These are phyloP conservation scores for Trichocomaceae sp. DNA, from an alignment of 2,329 filamentous ascomycete species.

Conservation along the genomic window DNA sequence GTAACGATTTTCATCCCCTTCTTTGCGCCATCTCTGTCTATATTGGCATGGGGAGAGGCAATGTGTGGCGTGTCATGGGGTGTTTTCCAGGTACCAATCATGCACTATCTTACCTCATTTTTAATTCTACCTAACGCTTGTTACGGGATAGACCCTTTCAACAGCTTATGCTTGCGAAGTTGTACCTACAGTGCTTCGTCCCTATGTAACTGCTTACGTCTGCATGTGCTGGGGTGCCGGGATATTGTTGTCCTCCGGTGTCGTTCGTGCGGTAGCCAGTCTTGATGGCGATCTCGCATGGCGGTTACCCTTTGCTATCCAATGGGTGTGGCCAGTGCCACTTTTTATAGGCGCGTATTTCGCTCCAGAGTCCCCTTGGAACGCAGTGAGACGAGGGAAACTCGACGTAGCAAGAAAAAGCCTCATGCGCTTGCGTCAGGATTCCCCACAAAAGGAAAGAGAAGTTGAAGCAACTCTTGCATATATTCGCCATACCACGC, in stretches of 20 bases:
- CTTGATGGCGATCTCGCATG: conserved; percentile 46
- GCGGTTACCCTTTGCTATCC: conserved; percentile 46
- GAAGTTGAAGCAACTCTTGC: conserved; percentile 64
- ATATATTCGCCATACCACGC: conserved; percentile 61
- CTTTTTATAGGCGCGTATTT: conserved; percentile 42
- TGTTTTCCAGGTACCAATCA: conserved; percentile 6
- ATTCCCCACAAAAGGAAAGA: conserved; percentile 57
- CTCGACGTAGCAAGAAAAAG: conserved; percentile 41
- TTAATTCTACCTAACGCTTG: conserved; percentile 20
- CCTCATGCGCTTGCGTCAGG: conserved; percentile 40
- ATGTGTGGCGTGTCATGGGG: conserved; percentile 34
- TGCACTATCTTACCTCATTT: background rate
- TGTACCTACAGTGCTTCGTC: conserved; percentile 39
- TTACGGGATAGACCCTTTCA: conserved; percentile 44
- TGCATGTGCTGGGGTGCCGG: conserved; percentile 44
- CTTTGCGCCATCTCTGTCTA: conserved; percentile 42
- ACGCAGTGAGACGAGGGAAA: conserved; percentile 43
- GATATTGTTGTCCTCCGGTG: conserved; percentile 46
- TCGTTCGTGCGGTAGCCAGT: conserved; percentile 44
- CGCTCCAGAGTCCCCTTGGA: conserved; percentile 48
- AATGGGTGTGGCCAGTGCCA: conserved; percentile 50
- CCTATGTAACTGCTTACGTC: conserved; percentile 42
- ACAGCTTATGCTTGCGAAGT: conserved; percentile 44
- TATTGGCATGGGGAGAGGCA: conserved; percentile 45
- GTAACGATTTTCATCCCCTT: conserved; percentile 48